Evolutionary conservation across 805 yeast genomes (phyloP).

Genomic region (Kluyveromyces siamensis): DNA sequence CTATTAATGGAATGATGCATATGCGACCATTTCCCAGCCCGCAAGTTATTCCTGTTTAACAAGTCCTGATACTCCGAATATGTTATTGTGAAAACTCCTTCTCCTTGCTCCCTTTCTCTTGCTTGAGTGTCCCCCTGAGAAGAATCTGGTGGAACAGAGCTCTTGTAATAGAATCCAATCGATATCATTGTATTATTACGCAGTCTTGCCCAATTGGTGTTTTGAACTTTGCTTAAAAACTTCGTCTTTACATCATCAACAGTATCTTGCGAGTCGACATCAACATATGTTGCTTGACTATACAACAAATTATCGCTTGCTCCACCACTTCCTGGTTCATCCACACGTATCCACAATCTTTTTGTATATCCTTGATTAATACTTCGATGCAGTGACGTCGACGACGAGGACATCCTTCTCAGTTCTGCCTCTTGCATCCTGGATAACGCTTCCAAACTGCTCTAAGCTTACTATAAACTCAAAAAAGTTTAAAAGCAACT

Average conservation of each 20-base stretch:
- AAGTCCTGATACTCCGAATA: not conserved
- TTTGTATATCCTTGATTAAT: not conserved
- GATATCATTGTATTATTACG: conserved; percentile 54
- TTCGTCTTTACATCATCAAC: conserved; percentile 75
- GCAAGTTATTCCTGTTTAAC: not conserved
- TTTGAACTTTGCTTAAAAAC: conserved; percentile 42
- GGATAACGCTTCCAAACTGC: not conserved
- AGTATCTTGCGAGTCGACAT: conserved; percentile 51
- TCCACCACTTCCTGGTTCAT: not conserved
- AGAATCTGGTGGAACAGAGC: not conserved
- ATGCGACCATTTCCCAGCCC: conserved; percentile 1
- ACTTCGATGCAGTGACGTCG: not conserved
- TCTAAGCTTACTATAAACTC: not conserved
- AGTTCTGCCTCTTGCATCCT: not conserved
- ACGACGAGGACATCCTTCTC: not conserved
- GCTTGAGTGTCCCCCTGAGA: not conserved
- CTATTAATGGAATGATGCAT: conserved; percentile 1
- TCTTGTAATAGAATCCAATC: conserved; percentile 38
- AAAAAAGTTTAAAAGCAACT: not conserved
- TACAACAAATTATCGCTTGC: not conserved
- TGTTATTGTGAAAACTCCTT: not conserved
- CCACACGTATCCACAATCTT: not conserved
- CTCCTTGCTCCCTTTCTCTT: not conserved
- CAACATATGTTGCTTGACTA: conserved; percentile 55
- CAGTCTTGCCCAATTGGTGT: conserved; percentile 54